phyloP scores from a whole-genome alignment of 208 protist species.

The Acanthamoeba royreba region DNA sequence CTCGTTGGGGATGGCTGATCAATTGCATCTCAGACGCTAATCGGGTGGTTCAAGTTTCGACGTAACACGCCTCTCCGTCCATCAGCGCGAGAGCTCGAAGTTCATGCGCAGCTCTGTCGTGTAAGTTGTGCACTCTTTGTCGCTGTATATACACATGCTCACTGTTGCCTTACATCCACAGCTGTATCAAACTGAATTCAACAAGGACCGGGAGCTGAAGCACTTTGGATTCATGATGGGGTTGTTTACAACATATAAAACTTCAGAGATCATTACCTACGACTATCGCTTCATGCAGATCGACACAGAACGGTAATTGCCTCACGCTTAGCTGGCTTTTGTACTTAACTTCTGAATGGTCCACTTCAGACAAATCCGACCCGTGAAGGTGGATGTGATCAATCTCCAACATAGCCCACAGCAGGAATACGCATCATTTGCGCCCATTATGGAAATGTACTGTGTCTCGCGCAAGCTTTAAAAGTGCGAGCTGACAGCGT shows the following conservation, averaged over 20 bases:
- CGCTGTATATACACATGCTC: neutral
- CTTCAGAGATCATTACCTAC: neutral
- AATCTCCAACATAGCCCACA: neutral
- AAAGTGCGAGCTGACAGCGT: neutral
- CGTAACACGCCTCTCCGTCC: neutral
- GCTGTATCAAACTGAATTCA: neutral
- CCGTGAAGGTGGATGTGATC: neutral
- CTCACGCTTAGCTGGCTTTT: neutral
- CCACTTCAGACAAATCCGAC: neutral
- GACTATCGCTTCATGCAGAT: constrained; percentile 11
- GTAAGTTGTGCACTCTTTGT: neutral
- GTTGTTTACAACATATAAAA: neutral
- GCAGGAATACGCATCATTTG: neutral
- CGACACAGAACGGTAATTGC: neutral
- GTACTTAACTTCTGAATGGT: neutral
- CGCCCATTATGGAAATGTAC: neutral
- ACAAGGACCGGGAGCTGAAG: neutral
- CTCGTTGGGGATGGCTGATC: neutral
- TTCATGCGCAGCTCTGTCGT: neutral
- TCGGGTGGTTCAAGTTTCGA: constrained; percentile 8
- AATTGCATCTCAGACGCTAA: neutral
- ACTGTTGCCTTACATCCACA: neutral
- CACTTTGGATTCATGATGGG: constrained; percentile 20
- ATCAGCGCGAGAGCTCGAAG: neutral
- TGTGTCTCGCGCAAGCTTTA: neutral